Evolutionary conservation across 345 rosid species (phyloP).

Genomic region (Gossypium anomalum): DNA sequence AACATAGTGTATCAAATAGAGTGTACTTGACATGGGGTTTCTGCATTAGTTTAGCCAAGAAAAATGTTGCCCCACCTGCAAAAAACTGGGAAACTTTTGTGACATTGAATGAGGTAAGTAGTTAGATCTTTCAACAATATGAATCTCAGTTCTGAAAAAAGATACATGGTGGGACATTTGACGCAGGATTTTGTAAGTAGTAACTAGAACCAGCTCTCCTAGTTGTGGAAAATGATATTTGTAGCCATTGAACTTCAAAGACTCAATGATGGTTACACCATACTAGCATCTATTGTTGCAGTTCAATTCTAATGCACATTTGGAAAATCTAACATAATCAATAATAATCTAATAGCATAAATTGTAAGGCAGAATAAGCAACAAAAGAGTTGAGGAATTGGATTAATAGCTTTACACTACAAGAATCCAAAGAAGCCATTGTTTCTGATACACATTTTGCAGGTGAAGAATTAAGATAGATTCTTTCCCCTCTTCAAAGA

Average conservation of each 20-base stretch:
- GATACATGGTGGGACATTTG: slow-evolving; percentile 2
- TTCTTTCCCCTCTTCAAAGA: slow-evolving; percentile 4
- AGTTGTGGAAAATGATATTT: background rate
- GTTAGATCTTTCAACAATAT: background rate
- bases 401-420: slow-evolving; percentile 10
- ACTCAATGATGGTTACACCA: background rate
- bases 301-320: background rate
- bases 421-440: slow-evolving; percentile 1
- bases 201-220: background rate
- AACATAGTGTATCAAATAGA: slow-evolving; percentile 23
- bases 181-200: background rate
- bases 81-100: background rate
- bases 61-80: background rate
- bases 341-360: background rate
- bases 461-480: slow-evolving; percentile 2
- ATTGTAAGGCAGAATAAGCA: background rate
- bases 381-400: background rate
- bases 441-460: slow-evolving; percentile 2
- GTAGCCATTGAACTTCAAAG: background rate
- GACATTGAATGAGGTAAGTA: background rate
- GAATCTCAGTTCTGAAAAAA: background rate
- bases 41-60: slow-evolving; percentile 10
- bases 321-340: background rate
- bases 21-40: background rate
- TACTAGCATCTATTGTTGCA: background rate